Evolutionary conservation across 208 protist species (phyloP), one percentile per base, ranked within the genome.

Genomic region (Trypanosoma lewisi): DNA sequence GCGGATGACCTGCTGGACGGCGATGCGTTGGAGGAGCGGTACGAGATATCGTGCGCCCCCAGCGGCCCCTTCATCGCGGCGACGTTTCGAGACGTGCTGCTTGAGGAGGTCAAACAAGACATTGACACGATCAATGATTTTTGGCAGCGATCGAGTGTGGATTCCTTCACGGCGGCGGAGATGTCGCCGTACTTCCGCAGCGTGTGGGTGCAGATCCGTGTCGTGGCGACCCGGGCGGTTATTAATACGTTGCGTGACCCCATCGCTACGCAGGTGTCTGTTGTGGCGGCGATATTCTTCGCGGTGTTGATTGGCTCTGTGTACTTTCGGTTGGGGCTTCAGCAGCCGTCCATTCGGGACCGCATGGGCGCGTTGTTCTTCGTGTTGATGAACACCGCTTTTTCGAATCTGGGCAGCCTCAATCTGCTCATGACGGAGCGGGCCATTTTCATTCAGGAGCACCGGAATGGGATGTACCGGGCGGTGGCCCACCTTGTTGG

Each of bases 291-390:
- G 2, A 65, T 91, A 12, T 56, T 90, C 41, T 87, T 91, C 52
- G 85, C 75, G 23, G 39, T 83, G 34, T 56, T 94, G 36, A 82
- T 85, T 14, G 88, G 85, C 31, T 79, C 67, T 39, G 82, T 91
- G 8, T 94, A 91, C 77, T 90, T 78, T 56, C 68, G 79, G 16
- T 45, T 94, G 1, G 83, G 83, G 0, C 23, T 73, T 57, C 45
- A 62, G 7, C 77, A 85, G 52, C 70, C 55, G 28, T 74, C 73
- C 48, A 76, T 92, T 37, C 82, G 70, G 12, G 77, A 78, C 60
- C 82, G 84, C 47, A 83, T 94, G 79, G 80, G 82, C 6, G 65
- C 86, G 0, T 65, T 91, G 12, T 90, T 94, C 63, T 84, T 91
- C 47, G 66, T 88, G 25, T 75, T 77, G 62, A 85, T 87, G 78